These are phyloP conservation scores for Obelidium mucronatum DNA, from an alignment of 192 early-diverging fungal species.

Conservation along the genomic window DNA sequence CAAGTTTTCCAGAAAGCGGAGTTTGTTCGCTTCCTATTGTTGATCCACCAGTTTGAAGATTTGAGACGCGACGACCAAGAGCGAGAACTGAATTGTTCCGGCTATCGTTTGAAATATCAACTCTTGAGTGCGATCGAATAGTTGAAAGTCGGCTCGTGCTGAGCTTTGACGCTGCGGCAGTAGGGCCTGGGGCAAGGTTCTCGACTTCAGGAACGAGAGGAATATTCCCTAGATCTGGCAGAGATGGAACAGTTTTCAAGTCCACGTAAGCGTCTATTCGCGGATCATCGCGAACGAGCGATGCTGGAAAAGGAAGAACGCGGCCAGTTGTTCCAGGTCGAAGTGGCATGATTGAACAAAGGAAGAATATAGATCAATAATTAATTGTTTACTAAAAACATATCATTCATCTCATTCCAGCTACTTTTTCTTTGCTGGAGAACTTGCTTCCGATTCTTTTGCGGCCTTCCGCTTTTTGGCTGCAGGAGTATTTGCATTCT, in stretches of 20 bases:
- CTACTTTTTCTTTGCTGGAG: too few relatives aligned
- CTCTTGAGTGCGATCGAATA: neutral
- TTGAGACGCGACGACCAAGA: neutral
- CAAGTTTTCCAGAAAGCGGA: neutral
- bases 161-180: neutral
- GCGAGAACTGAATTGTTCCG: neutral
- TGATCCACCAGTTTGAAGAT: neutral
- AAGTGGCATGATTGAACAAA: neutral
- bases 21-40: too few relatives aligned
- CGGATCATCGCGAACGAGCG: slow-evolving; percentile 20
- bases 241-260: slow-evolving; percentile 3
- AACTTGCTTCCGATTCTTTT: neutral
- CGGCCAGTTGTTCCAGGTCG: slow-evolving; percentile 18
- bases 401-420: too few relatives aligned
- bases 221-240: neutral
- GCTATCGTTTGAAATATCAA: neutral
- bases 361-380: neutral
- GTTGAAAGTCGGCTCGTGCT: neutral
- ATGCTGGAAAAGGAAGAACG: slow-evolving; percentile 31
- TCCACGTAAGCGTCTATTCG: slow-evolving; percentile 26
- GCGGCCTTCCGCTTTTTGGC: slow-evolving; percentile 17
- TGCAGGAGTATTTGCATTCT: neutral
- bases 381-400: too few relatives aligned
- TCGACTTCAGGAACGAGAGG: neutral
- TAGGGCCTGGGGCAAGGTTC: too few relatives aligned